These are phyloP conservation scores for Urochloa ruziziensis DNA, from an alignment of 176 grass and related monocot species.

Conservation along the genomic window DNA sequence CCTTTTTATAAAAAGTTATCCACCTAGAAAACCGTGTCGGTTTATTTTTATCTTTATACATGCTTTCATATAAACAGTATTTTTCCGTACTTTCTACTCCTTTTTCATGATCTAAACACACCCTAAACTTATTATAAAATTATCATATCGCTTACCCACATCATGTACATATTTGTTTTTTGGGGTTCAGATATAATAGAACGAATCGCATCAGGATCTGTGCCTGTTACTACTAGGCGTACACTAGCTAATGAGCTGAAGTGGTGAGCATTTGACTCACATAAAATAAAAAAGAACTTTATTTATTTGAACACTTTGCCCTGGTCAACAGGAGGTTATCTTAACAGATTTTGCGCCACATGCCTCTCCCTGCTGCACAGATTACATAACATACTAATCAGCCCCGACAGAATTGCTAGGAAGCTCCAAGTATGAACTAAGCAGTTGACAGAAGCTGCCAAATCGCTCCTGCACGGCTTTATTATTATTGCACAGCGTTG, in stretches of 20 bases:
- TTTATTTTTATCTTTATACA: too few relatives aligned
- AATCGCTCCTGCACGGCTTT: not conserved
- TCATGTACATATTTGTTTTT: not conserved
- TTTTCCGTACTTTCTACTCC: too few relatives aligned
- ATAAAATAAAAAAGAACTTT: not conserved
- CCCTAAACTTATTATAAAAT: too few relatives aligned
- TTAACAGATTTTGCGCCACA: not conserved
- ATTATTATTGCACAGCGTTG: not conserved
- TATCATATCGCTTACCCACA: too few relatives aligned
- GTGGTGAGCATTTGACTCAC: not conserved
- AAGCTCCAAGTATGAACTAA: not conserved
- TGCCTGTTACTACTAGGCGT: not conserved
- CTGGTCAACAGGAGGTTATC: not conserved
- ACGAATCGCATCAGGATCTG: not conserved
- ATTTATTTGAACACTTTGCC: not conserved
- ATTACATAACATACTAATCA: not conserved
- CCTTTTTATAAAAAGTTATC: too few relatives aligned
- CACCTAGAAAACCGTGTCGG: too few relatives aligned
- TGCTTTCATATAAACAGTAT: too few relatives aligned
- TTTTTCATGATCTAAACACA: too few relatives aligned
- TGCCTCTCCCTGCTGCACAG: not conserved
- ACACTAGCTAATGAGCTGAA: not conserved
- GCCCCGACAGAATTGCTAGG: not conserved
- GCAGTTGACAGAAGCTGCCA: not conserved
- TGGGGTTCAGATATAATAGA: not conserved